A percentile compares a stretch with the other conserved stretches of the same genome.
Evolutionary conservation across 495 filamentous ascomycete genomes (phyloP).

Genomic region (Bryoglossum gracile): DNA sequence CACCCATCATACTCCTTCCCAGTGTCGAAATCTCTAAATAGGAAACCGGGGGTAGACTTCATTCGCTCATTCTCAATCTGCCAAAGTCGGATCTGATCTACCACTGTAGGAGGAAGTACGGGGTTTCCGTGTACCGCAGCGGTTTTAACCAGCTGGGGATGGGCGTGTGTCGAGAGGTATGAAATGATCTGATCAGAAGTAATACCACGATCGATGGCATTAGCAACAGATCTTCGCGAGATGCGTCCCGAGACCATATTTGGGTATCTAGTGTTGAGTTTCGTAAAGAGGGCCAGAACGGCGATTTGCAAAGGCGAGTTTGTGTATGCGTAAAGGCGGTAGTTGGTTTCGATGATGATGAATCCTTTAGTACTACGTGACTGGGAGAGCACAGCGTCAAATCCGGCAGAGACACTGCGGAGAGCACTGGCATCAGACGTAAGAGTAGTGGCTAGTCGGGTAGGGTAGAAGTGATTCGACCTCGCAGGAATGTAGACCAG

Average conservation of each 20-base stretch:
- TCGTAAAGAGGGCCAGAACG: slow-evolving; percentile 83
- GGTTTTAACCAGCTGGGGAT: slow-evolving; percentile 77
- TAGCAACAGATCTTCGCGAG: slow-evolving; percentile 75
- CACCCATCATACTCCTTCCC: slow-evolving; percentile 69
- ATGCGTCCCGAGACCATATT: slow-evolving; percentile 88
- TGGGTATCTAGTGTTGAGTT: slow-evolving; percentile 78
- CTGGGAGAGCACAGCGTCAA: slow-evolving; percentile 43
- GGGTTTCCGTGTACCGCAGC: slow-evolving; percentile 34
- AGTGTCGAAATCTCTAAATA: slow-evolving; percentile 83
- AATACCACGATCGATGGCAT: slow-evolving; percentile 84
- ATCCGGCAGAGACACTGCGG: slow-evolving; percentile 50
- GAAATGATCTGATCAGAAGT: slow-evolving; percentile 89
- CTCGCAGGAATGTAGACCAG: slow-evolving; percentile 62
- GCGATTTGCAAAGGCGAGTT: slow-evolving; percentile 87
- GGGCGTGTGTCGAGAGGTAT: slow-evolving; percentile 82
- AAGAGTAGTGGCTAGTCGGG: slow-evolving; percentile 87
- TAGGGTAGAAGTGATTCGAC: slow-evolving; percentile 78
- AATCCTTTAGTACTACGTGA: slow-evolving; percentile 57
- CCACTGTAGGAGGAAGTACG: slow-evolving; percentile 85
- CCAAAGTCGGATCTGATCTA: slow-evolving; percentile 96
- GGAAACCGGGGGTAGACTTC: slow-evolving; percentile 67
- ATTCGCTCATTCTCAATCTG: slow-evolving; percentile 95
- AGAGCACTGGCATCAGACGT: slow-evolving; percentile 73
- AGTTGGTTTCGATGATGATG: slow-evolving; percentile 98
- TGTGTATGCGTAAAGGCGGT: slow-evolving; percentile 95